Evolutionary conservation across 164 flowering plant genomes (phyloP), one percentile per base, ranked within the genome.

Genomic region (Aristolochia californica): DNA sequence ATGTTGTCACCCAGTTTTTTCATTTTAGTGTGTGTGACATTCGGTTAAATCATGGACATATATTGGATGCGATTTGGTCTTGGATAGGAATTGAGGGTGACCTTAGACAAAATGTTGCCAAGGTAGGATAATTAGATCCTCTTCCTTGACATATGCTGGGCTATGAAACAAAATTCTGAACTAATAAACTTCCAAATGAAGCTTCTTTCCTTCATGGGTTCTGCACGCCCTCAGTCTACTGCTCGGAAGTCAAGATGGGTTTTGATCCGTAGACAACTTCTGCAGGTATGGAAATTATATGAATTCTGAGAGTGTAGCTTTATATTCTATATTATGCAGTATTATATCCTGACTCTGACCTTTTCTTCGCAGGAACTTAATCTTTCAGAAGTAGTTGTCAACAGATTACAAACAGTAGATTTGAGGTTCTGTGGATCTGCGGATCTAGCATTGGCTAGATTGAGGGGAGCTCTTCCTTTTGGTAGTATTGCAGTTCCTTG

Each of bases 391-490:
- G 95, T 78, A 72, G 82, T 75, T 64, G 82, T 88, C 58, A 83
- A 93, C 75, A 85, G 93, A 71, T 69, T 93, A 70, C 95, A 88
- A 55, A 88, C 89, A 28, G 95, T 87, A 27, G 84, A 77, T 64
- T 73, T 77, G 67, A 82, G 98, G 73, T 87, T 93, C 65, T 88
- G 98, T 74, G 98, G 94, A 45, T 58, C 75, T 75, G 85, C 80
- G 57, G 95, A 93, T 67, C 83, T 85, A 61, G 83, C 81, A 26
- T 82, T 93, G 62, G 87, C 98, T 57, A 80, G 98, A 68, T 68
- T 88, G 68, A 79, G 93, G 73, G 98, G 98, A 60, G 95, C 97
- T 25, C 78, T 93, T 65, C 89, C 91, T 45, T 65, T 86, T 48
- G 98, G 98, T 88, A 71, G 28, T 48, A 23, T 50, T 26, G 26